These are phyloP conservation scores for Hydnomerulius pinastri DNA, from an alignment of 768 basidiomycete genomes.

Conservation along the genomic window DNA sequence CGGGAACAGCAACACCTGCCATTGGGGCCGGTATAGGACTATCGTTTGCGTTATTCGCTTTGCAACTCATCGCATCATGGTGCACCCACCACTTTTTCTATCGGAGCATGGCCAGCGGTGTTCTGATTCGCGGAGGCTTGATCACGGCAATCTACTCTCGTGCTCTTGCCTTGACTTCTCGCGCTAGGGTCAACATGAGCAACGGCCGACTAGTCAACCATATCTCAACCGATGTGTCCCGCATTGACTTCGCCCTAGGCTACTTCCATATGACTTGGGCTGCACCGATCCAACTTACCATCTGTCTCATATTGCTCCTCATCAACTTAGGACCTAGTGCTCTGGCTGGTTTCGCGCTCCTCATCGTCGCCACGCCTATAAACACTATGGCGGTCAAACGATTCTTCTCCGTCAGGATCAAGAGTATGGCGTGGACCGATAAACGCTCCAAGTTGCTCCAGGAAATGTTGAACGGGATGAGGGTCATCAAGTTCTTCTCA, in stretches of 20 bases:
- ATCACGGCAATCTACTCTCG: slow-evolving; percentile 86
- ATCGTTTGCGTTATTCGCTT: slow-evolving; percentile 63
- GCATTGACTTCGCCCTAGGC: slow-evolving; percentile 84
- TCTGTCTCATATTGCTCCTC: slow-evolving; percentile 76
- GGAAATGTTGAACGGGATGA: slow-evolving; percentile 87
- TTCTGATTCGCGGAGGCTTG: slow-evolving; percentile 79
- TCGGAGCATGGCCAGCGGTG: slow-evolving; percentile 69
- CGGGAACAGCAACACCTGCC: slow-evolving; percentile 39
- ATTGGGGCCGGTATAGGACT: slow-evolving; percentile 72
- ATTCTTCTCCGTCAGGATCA: slow-evolving; percentile 58
- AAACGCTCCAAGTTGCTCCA: slow-evolving; percentile 87
- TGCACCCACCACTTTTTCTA: slow-evolving; percentile 86
- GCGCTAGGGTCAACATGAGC: slow-evolving; percentile 75
- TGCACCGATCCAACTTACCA: slow-evolving; percentile 72
- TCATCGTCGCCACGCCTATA: slow-evolving; percentile 70
- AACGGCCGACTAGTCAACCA: slow-evolving; percentile 93
- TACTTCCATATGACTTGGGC: slow-evolving; percentile 85
- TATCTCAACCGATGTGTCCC: slow-evolving; percentile 88
- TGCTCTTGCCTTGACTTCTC: slow-evolving; percentile 73
- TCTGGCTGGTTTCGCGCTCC: slow-evolving; percentile 58
- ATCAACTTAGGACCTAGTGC: slow-evolving; percentile 67
- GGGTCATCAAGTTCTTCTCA: slow-evolving; percentile 90
- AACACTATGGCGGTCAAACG: slow-evolving; percentile 75
- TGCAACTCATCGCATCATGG: slow-evolving; percentile 69
- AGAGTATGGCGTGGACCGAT: slow-evolving; percentile 88